phyloP scores from a whole-genome alignment of 2,329 filamentous ascomycete genomes.

The Boeremia lycopersici region DNA sequence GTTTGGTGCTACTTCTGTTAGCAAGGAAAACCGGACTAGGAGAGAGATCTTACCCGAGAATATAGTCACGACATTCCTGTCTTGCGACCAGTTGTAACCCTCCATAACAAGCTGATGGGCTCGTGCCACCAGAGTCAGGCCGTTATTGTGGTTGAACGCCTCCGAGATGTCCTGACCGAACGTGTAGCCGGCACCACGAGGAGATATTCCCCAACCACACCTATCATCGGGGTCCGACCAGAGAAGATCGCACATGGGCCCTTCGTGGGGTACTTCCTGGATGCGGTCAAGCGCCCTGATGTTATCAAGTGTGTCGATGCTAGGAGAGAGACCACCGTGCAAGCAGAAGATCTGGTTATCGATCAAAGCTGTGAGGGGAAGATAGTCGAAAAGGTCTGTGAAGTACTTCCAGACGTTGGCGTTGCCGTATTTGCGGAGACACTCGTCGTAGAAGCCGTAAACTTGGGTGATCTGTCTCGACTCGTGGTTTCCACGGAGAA shows the following conservation, averaged over 20 bases:
- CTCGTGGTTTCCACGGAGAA: constrained; percentile 90
- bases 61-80: constrained; percentile 97
- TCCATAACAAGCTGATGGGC: constrained; percentile 99
- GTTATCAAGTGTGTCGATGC: constrained; percentile 76
- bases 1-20: constrained; percentile 56
- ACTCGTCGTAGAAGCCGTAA: constrained; percentile 80
- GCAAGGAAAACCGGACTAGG: constrained; percentile 9
- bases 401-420: constrained; percentile 80
- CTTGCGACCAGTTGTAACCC: constrained; percentile 99
- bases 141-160: constrained; percentile 99
- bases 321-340: constrained; percentile 73
- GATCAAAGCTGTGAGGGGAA: constrained; percentile 74
- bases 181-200: constrained; percentile 91
- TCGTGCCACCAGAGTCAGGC: constrained; percentile 90
- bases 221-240: constrained; percentile 94
- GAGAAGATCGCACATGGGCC: constrained; percentile 76
- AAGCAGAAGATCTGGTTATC: constrained; percentile 77
- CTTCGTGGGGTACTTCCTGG: constrained; percentile 78
- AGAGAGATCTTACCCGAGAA: constrained; percentile 65
- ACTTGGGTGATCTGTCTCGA: constrained; percentile 79
- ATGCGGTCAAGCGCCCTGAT: constrained; percentile 58
- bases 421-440: constrained; percentile 77
- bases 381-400: constrained; percentile 79
- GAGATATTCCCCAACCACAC: constrained; percentile 95
- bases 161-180: constrained; percentile 98